A percentile compares a stretch with the other conserved stretches of the same genome.
phyloP scores from a whole-genome alignment of 306 rosid genomes.

The Quercus glauca region DNA sequence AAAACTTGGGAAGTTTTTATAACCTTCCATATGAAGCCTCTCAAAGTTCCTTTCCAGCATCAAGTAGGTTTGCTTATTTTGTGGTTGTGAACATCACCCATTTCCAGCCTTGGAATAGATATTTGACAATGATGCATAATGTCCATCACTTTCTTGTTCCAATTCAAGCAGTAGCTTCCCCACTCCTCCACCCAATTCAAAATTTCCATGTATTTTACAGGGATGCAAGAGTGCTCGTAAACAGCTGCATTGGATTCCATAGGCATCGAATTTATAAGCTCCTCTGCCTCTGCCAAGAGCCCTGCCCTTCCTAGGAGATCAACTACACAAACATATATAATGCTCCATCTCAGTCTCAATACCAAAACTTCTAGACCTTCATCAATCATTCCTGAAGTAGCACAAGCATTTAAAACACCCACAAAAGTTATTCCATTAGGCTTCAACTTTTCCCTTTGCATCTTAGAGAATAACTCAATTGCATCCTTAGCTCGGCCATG shows the following conservation, averaged over 20 bases:
- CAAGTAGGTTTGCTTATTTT: constrained; percentile 38
- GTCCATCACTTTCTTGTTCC: constrained; percentile 58
- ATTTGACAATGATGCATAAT: constrained; percentile 52
- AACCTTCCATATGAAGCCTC: constrained; percentile 45
- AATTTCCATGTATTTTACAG: constrained; percentile 52
- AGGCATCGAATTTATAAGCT: constrained; percentile 45
- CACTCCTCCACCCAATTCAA: constrained; percentile 46
- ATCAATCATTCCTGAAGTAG: constrained; percentile 54
- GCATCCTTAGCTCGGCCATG: constrained; percentile 60
- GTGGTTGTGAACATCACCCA: constrained; percentile 55
- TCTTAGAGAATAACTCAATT: constrained; percentile 43
- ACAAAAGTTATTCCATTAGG: constrained; percentile 47
- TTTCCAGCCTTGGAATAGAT: constrained; percentile 58
- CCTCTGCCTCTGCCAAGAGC: constrained; percentile 45
- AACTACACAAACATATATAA: constrained; percentile 44
- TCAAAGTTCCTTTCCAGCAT: constrained; percentile 38
- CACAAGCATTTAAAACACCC: constrained; percentile 53
- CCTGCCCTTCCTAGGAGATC: constrained; percentile 64
- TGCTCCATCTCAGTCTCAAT: constrained; percentile 55
- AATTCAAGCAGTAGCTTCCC: constrained; percentile 51
- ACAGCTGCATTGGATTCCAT: constrained; percentile 54
- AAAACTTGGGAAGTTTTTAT: constrained; percentile 41
- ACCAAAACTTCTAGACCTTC: constrained; percentile 36
- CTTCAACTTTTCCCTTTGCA: constrained; percentile 37
- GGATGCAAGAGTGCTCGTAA: constrained; percentile 60